These are phyloP conservation scores for Aspergillus puulaauensis DNA, from an alignment of 2,329 filamentous ascomycete genomes.

Conservation along the genomic window DNA sequence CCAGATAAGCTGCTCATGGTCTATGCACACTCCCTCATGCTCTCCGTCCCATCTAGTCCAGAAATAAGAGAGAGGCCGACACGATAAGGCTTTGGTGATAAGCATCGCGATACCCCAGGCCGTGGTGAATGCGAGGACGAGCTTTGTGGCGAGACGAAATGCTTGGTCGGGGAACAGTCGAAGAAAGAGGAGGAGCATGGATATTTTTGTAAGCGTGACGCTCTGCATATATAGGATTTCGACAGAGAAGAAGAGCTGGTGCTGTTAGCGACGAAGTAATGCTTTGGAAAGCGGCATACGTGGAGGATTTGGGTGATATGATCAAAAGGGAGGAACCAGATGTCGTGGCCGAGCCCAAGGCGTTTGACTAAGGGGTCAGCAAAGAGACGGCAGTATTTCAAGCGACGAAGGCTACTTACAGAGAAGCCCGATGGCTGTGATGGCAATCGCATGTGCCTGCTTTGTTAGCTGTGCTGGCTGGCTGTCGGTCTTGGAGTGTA, in stretches of 20 bases:
- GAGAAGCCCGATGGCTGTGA: not conserved
- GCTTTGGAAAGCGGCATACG: not conserved
- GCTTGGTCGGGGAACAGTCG: not conserved
- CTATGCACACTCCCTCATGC: not conserved
- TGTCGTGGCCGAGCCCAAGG: slow-evolving; percentile 1
- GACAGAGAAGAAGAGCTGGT: not conserved
- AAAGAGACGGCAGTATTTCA: not conserved
- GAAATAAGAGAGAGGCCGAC: not conserved
- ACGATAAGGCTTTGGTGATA: not conserved
- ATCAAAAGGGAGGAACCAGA: not conserved
- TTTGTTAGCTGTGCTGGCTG: not conserved
- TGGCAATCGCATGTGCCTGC: not conserved
- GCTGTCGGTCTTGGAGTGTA: too few relatives aligned
- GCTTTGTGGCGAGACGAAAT: not conserved
- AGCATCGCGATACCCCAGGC: not conserved
- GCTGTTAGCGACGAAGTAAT: not conserved
- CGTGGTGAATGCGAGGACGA: not conserved
- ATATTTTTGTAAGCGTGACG: not conserved
- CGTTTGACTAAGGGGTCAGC: not conserved
- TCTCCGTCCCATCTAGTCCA: slow-evolving; percentile 8
- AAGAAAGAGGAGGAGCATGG: slow-evolving; percentile 8
- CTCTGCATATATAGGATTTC: slow-evolving; percentile 1
- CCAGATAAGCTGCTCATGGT: not conserved
- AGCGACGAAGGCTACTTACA: not conserved
- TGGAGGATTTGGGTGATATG: not conserved